These are phyloP conservation scores for Dothistroma pini DNA, from an alignment of 2,329 filamentous ascomycete genomes.

Conservation along the genomic window DNA sequence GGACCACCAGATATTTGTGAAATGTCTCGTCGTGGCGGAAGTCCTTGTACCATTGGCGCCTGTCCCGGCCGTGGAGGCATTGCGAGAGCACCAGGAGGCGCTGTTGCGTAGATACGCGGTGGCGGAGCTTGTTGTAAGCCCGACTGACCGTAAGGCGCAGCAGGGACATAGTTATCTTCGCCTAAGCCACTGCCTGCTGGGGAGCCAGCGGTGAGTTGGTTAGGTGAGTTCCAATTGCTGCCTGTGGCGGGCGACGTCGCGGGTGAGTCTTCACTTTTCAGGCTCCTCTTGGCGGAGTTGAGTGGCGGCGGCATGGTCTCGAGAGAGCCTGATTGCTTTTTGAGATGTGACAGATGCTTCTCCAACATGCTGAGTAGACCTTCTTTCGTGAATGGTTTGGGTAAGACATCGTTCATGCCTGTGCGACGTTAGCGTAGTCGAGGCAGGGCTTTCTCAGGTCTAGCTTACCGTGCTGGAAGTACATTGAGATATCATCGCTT, in stretches of 20 bases:
- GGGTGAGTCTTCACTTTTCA: conserved; percentile 62
- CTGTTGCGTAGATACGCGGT: conserved; percentile 37
- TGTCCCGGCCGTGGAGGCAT: conserved; percentile 27
- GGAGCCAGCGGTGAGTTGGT: conserved; percentile 55
- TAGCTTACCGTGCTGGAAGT: conserved; percentile 85
- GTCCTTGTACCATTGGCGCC: conserved; percentile 27
- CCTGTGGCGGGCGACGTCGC: conserved; percentile 58
- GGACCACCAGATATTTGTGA: conserved; percentile 57
- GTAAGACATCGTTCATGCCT: conserved; percentile 98
- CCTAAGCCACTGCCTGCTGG: conserved; percentile 48
- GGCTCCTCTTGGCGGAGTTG: conserved; percentile 51
- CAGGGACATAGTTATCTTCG: conserved; percentile 46
- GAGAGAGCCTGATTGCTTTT: conserved; percentile 50
- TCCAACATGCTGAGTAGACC: conserved; percentile 78
- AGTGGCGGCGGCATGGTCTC: conserved; percentile 52
- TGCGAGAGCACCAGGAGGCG: conserved; percentile 39
- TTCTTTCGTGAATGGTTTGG: conserved; percentile 90
- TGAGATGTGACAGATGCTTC: conserved; percentile 80
- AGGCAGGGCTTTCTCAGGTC: neutral
- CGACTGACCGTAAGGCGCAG: conserved; percentile 40
- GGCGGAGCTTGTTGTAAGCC: conserved; percentile 11
- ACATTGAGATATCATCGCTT: conserved; percentile 93
- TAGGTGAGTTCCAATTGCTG: conserved; percentile 63
- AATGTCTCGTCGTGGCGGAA: conserved; percentile 54
- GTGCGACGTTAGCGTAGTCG: conserved; percentile 8